Percentiles rank a stretch among this genome's conserved stretches.
These are phyloP conservation scores for Penicillium egyptiacum DNA, from an alignment of 495 filamentous ascomycete genomes.

Conservation along the genomic window DNA sequence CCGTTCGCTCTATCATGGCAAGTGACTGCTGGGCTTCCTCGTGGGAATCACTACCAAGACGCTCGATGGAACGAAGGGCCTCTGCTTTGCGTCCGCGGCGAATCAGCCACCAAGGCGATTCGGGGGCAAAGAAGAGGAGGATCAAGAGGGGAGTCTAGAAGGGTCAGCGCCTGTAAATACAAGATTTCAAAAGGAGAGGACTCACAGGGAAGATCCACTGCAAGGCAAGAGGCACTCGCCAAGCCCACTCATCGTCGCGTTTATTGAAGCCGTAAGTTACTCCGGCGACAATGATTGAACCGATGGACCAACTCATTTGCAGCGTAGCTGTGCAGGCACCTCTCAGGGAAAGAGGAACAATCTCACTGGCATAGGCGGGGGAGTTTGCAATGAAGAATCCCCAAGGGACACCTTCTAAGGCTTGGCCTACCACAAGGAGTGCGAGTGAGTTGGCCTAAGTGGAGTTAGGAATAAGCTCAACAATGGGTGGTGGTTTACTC, in stretches of 20 bases:
- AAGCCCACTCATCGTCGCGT: conserved; percentile 53
- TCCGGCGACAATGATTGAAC: conserved; percentile 65
- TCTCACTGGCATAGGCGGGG: conserved; percentile 71
- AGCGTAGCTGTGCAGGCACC: conserved; percentile 67
- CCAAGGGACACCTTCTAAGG: conserved; percentile 71
- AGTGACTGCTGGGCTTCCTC: conserved; percentile 64
- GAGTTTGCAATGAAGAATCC: conserved; percentile 72
- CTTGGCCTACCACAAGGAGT: conserved; percentile 62
- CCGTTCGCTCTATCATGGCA: conserved; percentile 73
- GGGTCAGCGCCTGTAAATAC: not conserved
- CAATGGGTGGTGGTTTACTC: conserved; percentile 13
- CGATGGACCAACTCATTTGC: conserved; percentile 73
- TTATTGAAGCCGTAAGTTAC: conserved; percentile 60
- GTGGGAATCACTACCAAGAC: conserved; percentile 55
- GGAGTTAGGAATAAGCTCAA: not conserved
- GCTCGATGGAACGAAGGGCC: conserved; percentile 61
- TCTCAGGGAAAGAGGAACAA: conserved; percentile 63
- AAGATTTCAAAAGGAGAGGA: not conserved
- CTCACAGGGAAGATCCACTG: conserved; percentile 76
- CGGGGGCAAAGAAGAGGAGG: conserved; percentile 63
- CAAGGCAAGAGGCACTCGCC: conserved; percentile 60
- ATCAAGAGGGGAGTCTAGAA: conserved; percentile 57
- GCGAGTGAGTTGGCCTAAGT: conserved; percentile 55
- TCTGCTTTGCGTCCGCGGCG: conserved; percentile 59
- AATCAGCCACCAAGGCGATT: conserved; percentile 62